Percentiles rank a stretch among this genome's conserved stretches.
Conservation (phyloP, 129 eudicot genomes). For the Calendula officinalis region DNA sequence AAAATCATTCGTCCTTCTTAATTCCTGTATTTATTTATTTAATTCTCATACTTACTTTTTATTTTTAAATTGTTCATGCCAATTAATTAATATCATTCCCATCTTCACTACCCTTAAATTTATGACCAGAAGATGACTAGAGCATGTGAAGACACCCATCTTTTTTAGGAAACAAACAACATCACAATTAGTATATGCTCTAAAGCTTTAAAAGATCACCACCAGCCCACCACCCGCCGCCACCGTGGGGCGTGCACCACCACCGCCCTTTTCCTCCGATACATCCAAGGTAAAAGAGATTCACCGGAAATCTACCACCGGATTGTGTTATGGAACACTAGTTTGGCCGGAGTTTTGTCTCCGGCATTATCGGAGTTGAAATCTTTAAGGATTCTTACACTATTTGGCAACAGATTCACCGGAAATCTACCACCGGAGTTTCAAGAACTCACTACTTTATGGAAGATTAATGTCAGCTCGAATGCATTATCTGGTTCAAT, state of each 20-base stretch:
- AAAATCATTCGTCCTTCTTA: constrained; percentile 16
- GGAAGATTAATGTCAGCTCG: too few relatives aligned
- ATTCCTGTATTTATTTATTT: constrained; percentile 9
- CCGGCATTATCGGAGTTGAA: constrained; percentile 69
- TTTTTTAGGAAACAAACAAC: constrained; percentile 25
- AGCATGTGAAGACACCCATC: constrained; percentile 52
- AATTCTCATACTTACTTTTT: background rate
- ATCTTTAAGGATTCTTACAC: constrained; percentile 63
- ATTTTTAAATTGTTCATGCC: constrained; percentile 1
- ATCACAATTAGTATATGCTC: constrained; percentile 23
- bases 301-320: constrained; percentile 12
- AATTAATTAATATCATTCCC: constrained; percentile 22
- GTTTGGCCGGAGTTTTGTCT: constrained; percentile 71
- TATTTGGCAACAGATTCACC: too few relatives aligned
- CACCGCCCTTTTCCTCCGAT: constrained; percentile 19
- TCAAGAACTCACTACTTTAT: too few relatives aligned
- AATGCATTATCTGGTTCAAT: constrained; percentile 84
- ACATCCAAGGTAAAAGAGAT: constrained; percentile 24
- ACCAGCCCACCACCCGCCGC: constrained; percentile 29
- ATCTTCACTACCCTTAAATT: constrained; percentile 20
- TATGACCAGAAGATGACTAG: constrained; percentile 27
- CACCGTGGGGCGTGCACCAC: constrained; percentile 35
- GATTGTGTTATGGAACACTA: constrained; percentile 87
- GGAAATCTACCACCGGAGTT: too few relatives aligned
- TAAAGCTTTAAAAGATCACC: constrained; percentile 7